phyloP scores from a whole-genome alignment of 2,329 filamentous ascomycete species.

The Aspergillus proliferans region DNA sequence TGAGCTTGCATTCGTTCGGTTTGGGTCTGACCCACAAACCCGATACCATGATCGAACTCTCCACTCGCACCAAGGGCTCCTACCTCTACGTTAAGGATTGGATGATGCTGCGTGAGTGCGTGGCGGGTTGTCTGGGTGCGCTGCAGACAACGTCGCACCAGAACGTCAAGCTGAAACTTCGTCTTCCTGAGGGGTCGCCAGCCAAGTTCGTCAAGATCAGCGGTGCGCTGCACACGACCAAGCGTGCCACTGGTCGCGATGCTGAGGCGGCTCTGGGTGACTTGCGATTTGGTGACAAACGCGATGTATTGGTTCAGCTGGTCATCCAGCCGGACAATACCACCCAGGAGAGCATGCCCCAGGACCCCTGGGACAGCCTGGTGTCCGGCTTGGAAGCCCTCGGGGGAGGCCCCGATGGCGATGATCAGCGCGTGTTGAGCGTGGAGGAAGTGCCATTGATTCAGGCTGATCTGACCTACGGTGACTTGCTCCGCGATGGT shows the following conservation, averaged over 20 bases:
- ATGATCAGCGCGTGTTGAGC: conserved; percentile 74
- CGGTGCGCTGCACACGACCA: conserved; percentile 90
- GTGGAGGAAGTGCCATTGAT: conserved; percentile 93
- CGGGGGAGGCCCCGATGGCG: conserved; percentile 77
- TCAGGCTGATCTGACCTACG: conserved; percentile 88
- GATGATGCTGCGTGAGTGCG: conserved; percentile 98
- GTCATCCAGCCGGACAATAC: conserved; percentile 83
- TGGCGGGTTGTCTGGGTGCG: conserved; percentile 85
- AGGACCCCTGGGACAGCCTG: conserved; percentile 95
- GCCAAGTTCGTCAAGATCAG: conserved; percentile 99
- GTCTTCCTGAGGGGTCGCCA: conserved; percentile 88
- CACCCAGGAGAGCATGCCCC: conserved; percentile 74
- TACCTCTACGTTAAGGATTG: conserved; percentile 99
- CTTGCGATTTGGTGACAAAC: conserved; percentile 89
- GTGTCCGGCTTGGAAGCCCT: conserved; percentile 92
- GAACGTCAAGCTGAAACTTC: conserved; percentile 92
- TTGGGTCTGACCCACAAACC: conserved; percentile 96
- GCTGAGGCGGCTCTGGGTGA: conserved; percentile 90
- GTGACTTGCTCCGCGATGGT: conserved; percentile 86
- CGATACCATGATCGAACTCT: conserved; percentile 97
- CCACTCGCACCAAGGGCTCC: conserved; percentile 88
- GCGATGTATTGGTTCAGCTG: conserved; percentile 87
- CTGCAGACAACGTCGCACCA: conserved; percentile 96
- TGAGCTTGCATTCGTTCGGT: conserved; percentile 93
- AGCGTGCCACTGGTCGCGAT: conserved; percentile 87